These are phyloP conservation scores for Verbena officinalis DNA, from an alignment of 257 asterid species.

Conservation along the genomic window DNA sequence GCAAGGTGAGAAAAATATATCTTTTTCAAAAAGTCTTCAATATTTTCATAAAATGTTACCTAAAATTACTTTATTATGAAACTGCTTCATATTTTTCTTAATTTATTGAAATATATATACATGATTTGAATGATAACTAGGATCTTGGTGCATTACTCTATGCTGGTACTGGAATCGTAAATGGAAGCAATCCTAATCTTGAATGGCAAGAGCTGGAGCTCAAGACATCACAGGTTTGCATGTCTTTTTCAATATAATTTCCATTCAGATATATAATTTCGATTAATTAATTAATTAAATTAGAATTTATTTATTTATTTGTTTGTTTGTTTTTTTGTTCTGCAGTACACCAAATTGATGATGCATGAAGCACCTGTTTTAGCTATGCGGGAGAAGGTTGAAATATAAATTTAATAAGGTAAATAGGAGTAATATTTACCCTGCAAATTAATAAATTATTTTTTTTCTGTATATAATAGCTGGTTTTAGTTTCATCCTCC, in stretches of 20 bases:
- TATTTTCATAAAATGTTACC: slow-evolving; percentile 20
- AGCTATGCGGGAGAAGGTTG: slow-evolving; percentile 43
- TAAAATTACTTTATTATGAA: no score
- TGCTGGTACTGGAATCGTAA: slow-evolving; percentile 92
- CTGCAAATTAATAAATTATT: not conserved
- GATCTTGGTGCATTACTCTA: slow-evolving; percentile 78
- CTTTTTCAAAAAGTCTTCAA: not conserved
- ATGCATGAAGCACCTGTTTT: slow-evolving; percentile 53
- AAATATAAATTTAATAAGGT: slow-evolving; percentile 41
- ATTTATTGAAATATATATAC: no score
- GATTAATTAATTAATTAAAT: no score
- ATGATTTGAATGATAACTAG: slow-evolving; percentile 43
- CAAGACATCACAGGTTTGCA: slow-evolving; percentile 96
- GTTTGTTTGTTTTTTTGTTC: not conserved
- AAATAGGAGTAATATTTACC: slow-evolving; percentile 18
- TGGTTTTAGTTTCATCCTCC: not conserved
- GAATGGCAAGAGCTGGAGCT: slow-evolving; percentile 98
- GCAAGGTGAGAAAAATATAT: slow-evolving; percentile 55
- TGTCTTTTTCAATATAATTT: slow-evolving; percentile 4
- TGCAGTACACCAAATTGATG: slow-evolving; percentile 93
- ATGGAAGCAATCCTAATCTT: slow-evolving; percentile 77
- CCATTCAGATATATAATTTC: no score
- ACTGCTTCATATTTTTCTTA: no score
- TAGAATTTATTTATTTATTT: no score
- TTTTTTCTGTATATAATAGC: slow-evolving; percentile 23